Evolutionary conservation across 108 stramenopile species (phyloP).

Genomic region (Pseudonitzschia multistriata): DNA sequence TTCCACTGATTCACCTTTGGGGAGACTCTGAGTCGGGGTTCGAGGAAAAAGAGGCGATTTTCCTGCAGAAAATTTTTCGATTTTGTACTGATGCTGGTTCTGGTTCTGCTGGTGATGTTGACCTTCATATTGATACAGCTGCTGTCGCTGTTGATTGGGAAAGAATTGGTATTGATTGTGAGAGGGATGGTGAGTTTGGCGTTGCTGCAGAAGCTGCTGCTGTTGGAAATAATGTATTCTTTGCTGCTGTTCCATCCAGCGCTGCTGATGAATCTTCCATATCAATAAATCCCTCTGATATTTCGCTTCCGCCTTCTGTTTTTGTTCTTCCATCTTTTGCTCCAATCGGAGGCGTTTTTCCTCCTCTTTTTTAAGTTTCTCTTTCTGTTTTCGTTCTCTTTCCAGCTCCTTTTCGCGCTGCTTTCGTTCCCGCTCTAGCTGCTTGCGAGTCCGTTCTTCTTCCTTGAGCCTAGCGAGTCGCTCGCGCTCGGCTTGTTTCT

Average conservation of each 20-base stretch:
- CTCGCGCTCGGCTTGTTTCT: conserved; percentile 45
- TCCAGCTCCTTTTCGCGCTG: conserved; percentile 13
- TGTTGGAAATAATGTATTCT: neutral
- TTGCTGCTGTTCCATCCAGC: conserved; percentile 33
- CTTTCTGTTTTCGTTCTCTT: conserved; percentile 32
- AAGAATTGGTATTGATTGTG: neutral
- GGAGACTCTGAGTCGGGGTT: too few relatives aligned
- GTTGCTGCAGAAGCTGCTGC: conserved; percentile 10
- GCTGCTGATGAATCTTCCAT: conserved; percentile 22
- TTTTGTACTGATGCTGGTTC: neutral
- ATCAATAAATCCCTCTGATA: conserved; percentile 19
- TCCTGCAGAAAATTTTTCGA: neutral
- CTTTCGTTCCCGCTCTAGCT: conserved; percentile 26
- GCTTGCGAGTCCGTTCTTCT: conserved; percentile 25
- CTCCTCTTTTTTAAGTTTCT: conserved; percentile 13
- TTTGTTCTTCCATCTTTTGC: conserved; percentile 19
- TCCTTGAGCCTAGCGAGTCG: conserved; percentile 46
- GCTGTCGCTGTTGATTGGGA: neutral
- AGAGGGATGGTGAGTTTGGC: neutral
- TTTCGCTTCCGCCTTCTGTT: conserved; percentile 14
- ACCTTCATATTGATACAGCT: neutral
- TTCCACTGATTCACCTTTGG: too few relatives aligned
- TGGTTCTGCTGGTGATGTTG: neutral
- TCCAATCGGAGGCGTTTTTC: neutral
- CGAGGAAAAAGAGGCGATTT: neutral